Conservation (phyloP, 148 eudicot species). For the Rhododendron kiyosumense region DNA sequence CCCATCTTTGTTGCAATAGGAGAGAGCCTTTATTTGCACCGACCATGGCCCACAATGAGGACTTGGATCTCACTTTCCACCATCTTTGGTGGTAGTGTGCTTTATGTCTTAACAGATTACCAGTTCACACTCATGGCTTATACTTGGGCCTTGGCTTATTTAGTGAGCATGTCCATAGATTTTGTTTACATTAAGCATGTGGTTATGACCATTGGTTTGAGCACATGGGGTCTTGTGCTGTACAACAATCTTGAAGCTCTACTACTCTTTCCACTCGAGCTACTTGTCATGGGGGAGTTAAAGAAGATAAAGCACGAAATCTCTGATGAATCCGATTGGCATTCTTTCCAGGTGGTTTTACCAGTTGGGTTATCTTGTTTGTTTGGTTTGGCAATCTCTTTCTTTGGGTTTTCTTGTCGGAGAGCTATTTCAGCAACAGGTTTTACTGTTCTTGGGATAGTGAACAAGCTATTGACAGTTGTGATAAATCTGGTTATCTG, state of each 20-base stretch:
- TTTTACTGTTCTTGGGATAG: slow-evolving; percentile 93
- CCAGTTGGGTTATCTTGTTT: slow-evolving; percentile 88
- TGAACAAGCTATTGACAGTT: slow-evolving; percentile 84
- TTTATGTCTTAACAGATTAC: slow-evolving; percentile 87
- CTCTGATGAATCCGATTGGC: slow-evolving; percentile 78
- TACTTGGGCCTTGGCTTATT: slow-evolving; percentile 92
- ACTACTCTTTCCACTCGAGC: slow-evolving; percentile 77
- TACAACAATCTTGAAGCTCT: slow-evolving; percentile 97
- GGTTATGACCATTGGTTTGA: slow-evolving; percentile 88
- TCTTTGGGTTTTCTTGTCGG: slow-evolving; percentile 93
- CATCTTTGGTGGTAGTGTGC: slow-evolving; percentile 83
- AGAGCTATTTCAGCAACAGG: slow-evolving; percentile 95
- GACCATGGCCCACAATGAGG: slow-evolving; percentile 87
- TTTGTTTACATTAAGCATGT: slow-evolving; percentile 98
- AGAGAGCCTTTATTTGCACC: slow-evolving; percentile 80
- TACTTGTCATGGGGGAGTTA: slow-evolving; percentile 89
- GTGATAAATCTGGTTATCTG: slow-evolving; percentile 80
- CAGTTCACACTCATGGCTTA: slow-evolving; percentile 88
- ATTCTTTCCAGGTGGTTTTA: slow-evolving; percentile 64
- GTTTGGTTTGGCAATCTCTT: slow-evolving; percentile 91
- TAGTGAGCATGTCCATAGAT: slow-evolving; percentile 92
- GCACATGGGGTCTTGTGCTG: slow-evolving; percentile 97
- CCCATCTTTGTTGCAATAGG: slow-evolving; percentile 97
- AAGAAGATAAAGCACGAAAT: slow-evolving; percentile 91
- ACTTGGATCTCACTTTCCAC: slow-evolving; percentile 88